Evolutionary conservation across 192 early-diverging fungal genomes (phyloP).

Genomic region (Backusella westeae): DNA sequence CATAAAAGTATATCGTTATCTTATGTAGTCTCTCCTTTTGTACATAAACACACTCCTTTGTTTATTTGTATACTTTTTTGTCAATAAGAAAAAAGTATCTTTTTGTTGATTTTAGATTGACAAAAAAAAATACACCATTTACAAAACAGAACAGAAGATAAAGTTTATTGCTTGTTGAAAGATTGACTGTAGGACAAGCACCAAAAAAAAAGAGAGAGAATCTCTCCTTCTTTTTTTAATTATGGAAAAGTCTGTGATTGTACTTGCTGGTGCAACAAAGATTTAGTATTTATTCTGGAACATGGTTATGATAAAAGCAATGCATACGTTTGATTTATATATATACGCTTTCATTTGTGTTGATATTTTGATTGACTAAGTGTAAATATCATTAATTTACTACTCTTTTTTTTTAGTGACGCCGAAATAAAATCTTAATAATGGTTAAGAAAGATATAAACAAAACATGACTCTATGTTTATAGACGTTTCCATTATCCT

Average conservation of each 20-base stretch:
- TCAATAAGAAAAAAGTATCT: not conserved
- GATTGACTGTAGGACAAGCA: not conserved
- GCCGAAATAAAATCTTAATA: too few species aligned
- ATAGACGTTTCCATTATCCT: too few species aligned
- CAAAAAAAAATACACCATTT: not conserved
- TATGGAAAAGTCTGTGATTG: constrained; percentile 4
- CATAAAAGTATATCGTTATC: not conserved
- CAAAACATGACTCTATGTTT: too few species aligned
- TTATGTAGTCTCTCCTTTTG: not conserved
- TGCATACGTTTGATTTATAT: not conserved
- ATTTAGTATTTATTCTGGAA: not conserved
- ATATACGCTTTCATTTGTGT: not conserved
- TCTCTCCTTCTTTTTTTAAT: not conserved
- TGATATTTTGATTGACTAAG: not conserved
- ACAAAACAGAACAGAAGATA: not conserved
- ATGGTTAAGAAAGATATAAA: too few species aligned
- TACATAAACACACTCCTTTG: not conserved
- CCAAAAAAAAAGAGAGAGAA: not conserved
- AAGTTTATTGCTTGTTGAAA: not conserved
- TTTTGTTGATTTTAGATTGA: not conserved
- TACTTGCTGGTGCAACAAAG: not conserved
- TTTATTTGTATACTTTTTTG: not conserved
- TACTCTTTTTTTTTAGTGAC: too few species aligned
- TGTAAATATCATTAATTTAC: too few species aligned
- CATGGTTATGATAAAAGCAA: not conserved